Conservation (phyloP, 2,329 filamentous ascomycete genomes). For the Botrytis paeoniae region DNA sequence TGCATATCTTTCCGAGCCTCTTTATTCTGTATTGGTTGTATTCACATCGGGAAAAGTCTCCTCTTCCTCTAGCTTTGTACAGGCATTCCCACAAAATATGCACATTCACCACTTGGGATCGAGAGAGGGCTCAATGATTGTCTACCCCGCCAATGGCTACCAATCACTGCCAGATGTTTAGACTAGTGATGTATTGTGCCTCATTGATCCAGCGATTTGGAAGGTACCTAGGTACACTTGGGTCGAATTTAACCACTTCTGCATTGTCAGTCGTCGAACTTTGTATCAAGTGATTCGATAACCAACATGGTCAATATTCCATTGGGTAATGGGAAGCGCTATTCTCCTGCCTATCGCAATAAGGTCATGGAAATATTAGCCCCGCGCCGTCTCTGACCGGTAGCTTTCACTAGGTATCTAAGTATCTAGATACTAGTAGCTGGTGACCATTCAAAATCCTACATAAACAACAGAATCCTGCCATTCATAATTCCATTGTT, state of each 20-base stretch:
- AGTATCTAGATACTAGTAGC: neutral
- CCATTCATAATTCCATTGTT: neutral
- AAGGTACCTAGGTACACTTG: neutral
- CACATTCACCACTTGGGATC: neutral
- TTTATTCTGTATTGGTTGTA: neutral
- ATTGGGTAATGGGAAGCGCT: neutral
- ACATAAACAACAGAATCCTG: neutral
- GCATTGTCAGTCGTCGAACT: neutral
- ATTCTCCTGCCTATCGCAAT: neutral
- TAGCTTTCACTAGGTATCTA: neutral
- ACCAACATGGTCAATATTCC: neutral
- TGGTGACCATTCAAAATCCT: neutral
- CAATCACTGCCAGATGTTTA: neutral
- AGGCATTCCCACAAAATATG: neutral
- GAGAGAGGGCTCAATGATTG: neutral
- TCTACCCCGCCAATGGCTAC: neutral
- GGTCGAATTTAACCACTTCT: neutral
- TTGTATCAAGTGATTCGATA: neutral
- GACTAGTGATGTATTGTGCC: neutral
- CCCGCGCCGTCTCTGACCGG: neutral
- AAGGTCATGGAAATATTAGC: neutral
- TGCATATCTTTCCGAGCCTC: neutral
- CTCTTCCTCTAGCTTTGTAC: neutral
- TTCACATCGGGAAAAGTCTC: neutral
- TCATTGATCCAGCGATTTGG: neutral